Base-by-base conservation (phyloP, 2,329 filamentous ascomycete genomes). In the Fusarium tanahbumbuense region DNA sequence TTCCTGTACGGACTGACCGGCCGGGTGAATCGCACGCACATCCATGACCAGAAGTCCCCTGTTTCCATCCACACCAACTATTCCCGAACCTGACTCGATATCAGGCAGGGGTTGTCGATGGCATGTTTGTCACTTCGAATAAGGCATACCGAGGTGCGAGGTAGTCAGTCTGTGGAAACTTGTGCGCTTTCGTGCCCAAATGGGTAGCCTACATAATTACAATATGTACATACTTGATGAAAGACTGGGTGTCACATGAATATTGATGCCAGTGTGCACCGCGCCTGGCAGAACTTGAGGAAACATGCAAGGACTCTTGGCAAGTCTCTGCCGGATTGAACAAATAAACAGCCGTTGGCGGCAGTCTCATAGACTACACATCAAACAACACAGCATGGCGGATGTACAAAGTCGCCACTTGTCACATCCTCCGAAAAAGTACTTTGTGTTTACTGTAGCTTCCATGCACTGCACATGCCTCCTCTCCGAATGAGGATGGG, bases 31-130 rank as follows among this genome's bases (percentile, higher is more conserved):
- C 46, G 27, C 53, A 56, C 56, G 49, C 41, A 37, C 32, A 37
- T 37, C 16, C 34, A 28, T 48, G 27, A 27, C 57, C 57, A 28
- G 47, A 42, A 34, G 45, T 62, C 30, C 53, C 41, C 25, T 64
- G 23, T 30, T 53, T 40, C 40, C 44, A 41, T 42, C 40, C 40
- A 47, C 50, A 54, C 53, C 44, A 52, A 40, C 56, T 74, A 73
- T 74, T 70, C 70, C 72, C 72, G 70, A 67, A 46, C 70, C 61
- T 67, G 72, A 56, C 42, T 56, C 45, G 50, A 71, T 64, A 57
- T 55, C 48, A 46, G 28, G 49, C 41, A 67, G 49, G 72, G 61
- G 56, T 34, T 13, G 23, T 37, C 46, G 23, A 66, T 69, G 68
- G 61, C 56, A 64, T 73, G 67, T 65, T 68, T 56, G 25, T 59